These are phyloP conservation scores for Filobasidium wieringae DNA, from an alignment of 768 basidiomycete genomes.

Conservation along the genomic window DNA sequence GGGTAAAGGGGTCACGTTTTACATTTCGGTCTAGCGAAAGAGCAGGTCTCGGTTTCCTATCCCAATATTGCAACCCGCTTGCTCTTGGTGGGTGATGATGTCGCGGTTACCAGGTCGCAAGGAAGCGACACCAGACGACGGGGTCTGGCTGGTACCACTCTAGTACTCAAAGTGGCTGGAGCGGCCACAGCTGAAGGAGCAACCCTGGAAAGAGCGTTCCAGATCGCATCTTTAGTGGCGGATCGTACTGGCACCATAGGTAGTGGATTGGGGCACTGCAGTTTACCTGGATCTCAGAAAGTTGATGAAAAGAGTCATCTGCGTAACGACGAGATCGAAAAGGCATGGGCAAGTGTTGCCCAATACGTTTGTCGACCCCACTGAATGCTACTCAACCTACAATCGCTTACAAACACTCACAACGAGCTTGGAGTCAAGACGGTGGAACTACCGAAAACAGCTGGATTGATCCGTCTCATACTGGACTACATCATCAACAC, in stretches of 20 bases:
- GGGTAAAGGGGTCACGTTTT: slow-evolving; percentile 28
- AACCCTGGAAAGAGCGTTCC: neutral
- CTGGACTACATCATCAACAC: slow-evolving; percentile 36
- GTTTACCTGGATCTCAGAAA: neutral
- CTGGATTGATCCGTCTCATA: slow-evolving; percentile 38
- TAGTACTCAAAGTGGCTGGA: slow-evolving; percentile 42
- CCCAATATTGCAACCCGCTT: slow-evolving; percentile 13
- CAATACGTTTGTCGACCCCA: neutral
- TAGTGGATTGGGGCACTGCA: slow-evolving; percentile 41
- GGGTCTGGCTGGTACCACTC: slow-evolving; percentile 40
- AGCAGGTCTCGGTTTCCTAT: slow-evolving; percentile 22
- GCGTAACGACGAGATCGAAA: slow-evolving; percentile 37
- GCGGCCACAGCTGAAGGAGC: slow-evolving; percentile 37
- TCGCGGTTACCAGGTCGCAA: slow-evolving; percentile 38
- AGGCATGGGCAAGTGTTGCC: slow-evolving; percentile 25
- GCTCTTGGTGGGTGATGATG: slow-evolving; percentile 41
- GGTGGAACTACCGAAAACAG: slow-evolving; percentile 24
- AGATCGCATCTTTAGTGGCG: slow-evolving; percentile 13
- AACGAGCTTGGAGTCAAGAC: slow-evolving; percentile 42
- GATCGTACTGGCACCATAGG: slow-evolving; percentile 38
- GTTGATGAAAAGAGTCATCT: slow-evolving; percentile 22
- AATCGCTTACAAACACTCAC: slow-evolving; percentile 33
- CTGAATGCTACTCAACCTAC: no score
- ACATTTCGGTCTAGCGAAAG: slow-evolving; percentile 42
- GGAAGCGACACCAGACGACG: slow-evolving; percentile 41